Evolutionary conservation across 2,329 filamentous ascomycete species (phyloP), one percentile per base, ranked within the genome.

Genomic region (Periconia macrospinosa): DNA sequence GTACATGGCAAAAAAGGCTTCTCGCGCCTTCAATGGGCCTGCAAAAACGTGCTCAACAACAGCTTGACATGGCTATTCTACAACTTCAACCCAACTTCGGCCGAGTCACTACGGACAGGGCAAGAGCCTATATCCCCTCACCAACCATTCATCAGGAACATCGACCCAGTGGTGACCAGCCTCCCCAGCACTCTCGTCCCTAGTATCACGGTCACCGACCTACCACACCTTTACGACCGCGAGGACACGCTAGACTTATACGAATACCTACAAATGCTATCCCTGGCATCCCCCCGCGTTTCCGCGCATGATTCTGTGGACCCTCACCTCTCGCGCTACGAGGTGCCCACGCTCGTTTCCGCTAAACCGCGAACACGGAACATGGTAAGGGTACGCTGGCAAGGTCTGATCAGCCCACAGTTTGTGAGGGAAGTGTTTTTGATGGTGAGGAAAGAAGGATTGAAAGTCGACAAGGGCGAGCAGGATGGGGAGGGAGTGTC

Each of bases 1-100:
- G 72, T 91, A 8, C 87, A 86, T 50, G 92, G 92, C 3, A 94
- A 91, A 71, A 92, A 89, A 59, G 88, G 86, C 0, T 96, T 95
- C 65, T 87, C 92, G 57, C 81, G 91, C 44, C 77, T 96, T 14
- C 71, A 87, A 7, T 90, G 90, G 79, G 91, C 91, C 14, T 91
- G 87, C 71, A 87, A 88, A 63, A 90, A 91, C 58, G 90, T 91
- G 19, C 78, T 97, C 19, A 84, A 82, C 46, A 75, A 80, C 43
- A 84, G 87, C 1, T 66, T 87, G 19, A 84, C 84, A 1, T 97
- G 93, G 92, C 76, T 97, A 0, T 92, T 94, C 63, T 87, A 82
- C 65, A 88, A 92, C 63, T 70, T 86, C 47, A 63, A 62, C 52
- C 58, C 61, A 6, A 53, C 54, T 7, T 59, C 52, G 0, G 46